Base-by-base conservation (phyloP, 352 stramenopile species). In the Globisporangium parvum region DNA sequence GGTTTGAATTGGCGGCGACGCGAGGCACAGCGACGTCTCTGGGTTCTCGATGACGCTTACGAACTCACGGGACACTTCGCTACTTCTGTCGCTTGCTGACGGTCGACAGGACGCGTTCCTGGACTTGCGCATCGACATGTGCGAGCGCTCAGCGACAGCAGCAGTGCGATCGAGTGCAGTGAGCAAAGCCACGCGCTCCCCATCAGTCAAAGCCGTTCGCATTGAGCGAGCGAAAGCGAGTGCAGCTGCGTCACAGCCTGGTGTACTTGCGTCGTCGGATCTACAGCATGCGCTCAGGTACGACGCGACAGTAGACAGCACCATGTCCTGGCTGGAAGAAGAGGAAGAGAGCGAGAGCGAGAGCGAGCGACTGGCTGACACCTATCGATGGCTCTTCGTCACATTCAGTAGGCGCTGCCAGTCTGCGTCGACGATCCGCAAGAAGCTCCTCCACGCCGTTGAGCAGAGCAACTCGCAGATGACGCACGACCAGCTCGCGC, bases 401-500 rank as follows among this genome's bases (percentile, higher is more conserved):
- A 11, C 54, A 1, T 20, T 20, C 31, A 26, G 11, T 18, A 88
- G 80, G 50, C 69, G 80, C 21, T 89, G 78, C 41, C 73, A 83
- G 41, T 91, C 80, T 0, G 80, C 80, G 2, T 88, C 80, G 12
- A 69, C 66, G 35, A 69, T 91, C 12, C 72, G 80, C 18, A 85
- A 84, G 52, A 83, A 85, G n/a, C 71, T 91, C 40, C 68, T 79
- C 3, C 53, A 71, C 37, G 78, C 76, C 1, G 69, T 86, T 23
- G 76, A 87, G 37, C 72, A 80, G 41, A 73, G 77, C 35, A 65
- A 51, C 42, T 74, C 52, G 47, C 65, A 28, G 47, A 70, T 28
- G 52, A 76, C 40, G 46, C 62, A 62, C 18, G 63, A 71, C 26
- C 71, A 86, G 50, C 58, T 82, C 17, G 64, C 71, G 6, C 61